Evolutionary conservation across 129 eudicot genomes (phyloP).

Genomic region (Arctium lappa): DNA sequence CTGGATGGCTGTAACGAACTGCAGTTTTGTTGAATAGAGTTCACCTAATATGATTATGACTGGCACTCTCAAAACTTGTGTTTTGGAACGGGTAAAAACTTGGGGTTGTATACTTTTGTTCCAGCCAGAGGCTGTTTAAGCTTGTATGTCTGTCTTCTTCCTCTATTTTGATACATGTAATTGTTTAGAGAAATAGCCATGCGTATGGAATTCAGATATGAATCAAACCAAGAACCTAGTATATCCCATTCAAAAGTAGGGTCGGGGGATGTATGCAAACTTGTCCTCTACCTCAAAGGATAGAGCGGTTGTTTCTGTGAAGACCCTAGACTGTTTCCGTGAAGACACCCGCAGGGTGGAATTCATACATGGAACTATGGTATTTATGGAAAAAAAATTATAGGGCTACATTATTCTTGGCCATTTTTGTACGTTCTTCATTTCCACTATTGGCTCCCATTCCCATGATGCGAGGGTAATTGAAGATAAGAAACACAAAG

Average conservation of each 20-base stretch:
- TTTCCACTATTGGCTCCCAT: neutral
- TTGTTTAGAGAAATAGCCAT: neutral
- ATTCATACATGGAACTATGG: neutral
- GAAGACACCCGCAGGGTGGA: neutral
- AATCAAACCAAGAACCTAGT: neutral
- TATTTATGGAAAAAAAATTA: neutral
- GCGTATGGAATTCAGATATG: neutral
- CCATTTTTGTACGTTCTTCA: neutral
- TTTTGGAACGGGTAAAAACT: neutral
- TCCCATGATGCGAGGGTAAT: neutral
- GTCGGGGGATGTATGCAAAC: neutral
- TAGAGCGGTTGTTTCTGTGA: neutral
- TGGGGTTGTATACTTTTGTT: neutral
- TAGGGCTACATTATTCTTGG: neutral
- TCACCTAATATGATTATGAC: neutral
- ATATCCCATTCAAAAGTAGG: neutral
- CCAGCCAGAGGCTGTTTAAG: neutral
- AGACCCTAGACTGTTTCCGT: neutral
- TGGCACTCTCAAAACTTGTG: neutral
- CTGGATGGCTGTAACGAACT: neutral
- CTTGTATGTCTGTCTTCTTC: neutral
- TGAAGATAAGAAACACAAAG: constrained; percentile 12
- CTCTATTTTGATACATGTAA: neutral
- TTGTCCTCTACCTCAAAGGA: neutral
- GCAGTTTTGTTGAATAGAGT: constrained; percentile 4